Conservation (phyloP, 176 grass and related monocot species). For the Zea mays region DNA sequence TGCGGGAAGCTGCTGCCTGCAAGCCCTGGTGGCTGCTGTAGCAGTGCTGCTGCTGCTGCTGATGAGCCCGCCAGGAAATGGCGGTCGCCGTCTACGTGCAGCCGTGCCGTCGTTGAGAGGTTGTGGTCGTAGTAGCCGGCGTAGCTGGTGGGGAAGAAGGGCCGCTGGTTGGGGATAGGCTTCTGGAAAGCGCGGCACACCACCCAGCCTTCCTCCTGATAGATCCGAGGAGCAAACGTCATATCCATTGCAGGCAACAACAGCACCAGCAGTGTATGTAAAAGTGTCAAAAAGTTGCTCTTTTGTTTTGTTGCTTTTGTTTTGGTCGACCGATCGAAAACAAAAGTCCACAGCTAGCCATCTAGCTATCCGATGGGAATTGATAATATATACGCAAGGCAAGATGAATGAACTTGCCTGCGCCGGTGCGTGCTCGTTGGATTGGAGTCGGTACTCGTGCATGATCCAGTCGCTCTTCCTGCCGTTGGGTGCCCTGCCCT, state of each 20-base stretch:
- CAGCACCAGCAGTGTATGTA: no score
- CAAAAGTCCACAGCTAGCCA: no score
- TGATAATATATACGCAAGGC: no score
- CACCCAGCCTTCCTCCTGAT: conserved; percentile 92
- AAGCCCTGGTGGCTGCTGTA: background rate
- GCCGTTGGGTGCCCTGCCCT: conserved; percentile 71
- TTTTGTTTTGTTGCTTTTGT: no score
- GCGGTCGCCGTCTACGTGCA: background rate
- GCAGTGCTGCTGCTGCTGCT: background rate
- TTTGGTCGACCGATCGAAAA: no score
- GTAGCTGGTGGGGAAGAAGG: conserved; percentile 39
- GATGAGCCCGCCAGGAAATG: conserved; percentile 22
- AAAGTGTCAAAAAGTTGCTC: no score
- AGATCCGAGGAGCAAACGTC: background rate
- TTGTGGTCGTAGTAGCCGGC: conserved; percentile 34
- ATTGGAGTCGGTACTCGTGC: conserved; percentile 71
- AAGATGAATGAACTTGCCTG: background rate
- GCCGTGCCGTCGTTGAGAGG: background rate
- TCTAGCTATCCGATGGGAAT: no score
- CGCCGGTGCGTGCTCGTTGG: background rate
- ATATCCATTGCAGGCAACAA: no score
- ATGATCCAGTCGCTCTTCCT: conserved; percentile 71
- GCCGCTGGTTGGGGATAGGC: conserved; percentile 50
- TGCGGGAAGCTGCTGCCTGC: background rate
- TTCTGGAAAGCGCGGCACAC: conserved; percentile 91